These are phyloP conservation scores for Sugiyamaella paludigena DNA, from an alignment of 1,139 yeast species.

Conservation along the genomic window DNA sequence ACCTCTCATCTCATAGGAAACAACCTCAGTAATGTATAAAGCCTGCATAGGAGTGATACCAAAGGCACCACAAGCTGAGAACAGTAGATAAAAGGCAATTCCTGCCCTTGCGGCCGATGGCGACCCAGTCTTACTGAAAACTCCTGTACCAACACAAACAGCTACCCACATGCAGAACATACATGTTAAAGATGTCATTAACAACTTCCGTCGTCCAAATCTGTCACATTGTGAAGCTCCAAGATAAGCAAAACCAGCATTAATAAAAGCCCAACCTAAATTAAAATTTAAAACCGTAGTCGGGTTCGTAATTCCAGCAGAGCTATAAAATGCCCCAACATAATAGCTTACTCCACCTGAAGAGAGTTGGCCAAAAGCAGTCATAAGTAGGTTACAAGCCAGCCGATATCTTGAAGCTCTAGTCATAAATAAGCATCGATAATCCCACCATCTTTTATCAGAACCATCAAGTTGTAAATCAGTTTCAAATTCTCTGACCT, in stretches of 20 bases:
- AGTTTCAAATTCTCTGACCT: conserved; percentile 22
- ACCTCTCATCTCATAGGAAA: conserved; percentile 38
- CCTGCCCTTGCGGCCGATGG: conserved; percentile 20
- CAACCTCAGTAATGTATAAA: conserved; percentile 39
- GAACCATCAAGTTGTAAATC: conserved; percentile 19
- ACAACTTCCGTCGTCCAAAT: conserved; percentile 16
- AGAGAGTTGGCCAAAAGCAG: conserved; percentile 12
- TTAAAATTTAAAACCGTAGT: conserved; percentile 16
- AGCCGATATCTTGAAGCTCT: conserved; percentile 38
- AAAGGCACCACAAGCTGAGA: conserved; percentile 16
- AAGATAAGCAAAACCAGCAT: conserved; percentile 10
- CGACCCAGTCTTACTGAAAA: not conserved
- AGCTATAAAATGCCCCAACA: conserved; percentile 17
- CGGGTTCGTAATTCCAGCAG: conserved; percentile 21
- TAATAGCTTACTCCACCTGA: conserved; percentile 19
- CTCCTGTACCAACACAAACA: conserved; percentile 18
- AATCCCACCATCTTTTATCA: conserved; percentile 27
- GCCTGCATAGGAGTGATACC: conserved; percentile 23
- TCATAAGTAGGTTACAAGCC: conserved; percentile 12
- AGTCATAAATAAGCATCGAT: conserved; percentile 39
- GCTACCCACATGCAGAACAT: conserved; percentile 1
- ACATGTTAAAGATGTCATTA: not conserved
- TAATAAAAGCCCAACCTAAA: conserved; percentile 12
- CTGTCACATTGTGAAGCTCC: conserved; percentile 21
- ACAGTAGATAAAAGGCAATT: conserved; percentile 25